A percentile compares a stretch with the other conserved stretches of the same genome.
phyloP scores from a whole-genome alignment of 192 early-diverging fungal species.

The Entomortierella parvispora region DNA sequence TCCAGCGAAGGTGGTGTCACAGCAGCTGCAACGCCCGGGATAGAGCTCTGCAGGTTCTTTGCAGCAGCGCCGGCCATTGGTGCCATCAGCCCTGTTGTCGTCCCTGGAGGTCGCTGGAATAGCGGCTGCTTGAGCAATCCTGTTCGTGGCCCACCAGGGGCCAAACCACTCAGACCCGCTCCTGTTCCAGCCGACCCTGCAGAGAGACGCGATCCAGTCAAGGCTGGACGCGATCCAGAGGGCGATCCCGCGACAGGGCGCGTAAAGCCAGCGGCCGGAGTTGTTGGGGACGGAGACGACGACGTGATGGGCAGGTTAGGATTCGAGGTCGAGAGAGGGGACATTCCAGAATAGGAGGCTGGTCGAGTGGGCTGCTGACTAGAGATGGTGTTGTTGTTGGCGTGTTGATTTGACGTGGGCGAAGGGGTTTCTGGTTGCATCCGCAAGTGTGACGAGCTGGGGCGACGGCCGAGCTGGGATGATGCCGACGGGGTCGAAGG shows the following conservation, averaged over 20 bases:
- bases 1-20: constrained; percentile 52
- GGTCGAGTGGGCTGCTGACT: constrained; percentile 10
- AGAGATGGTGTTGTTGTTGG: constrained; percentile 2
- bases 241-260: constrained; percentile 14
- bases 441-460: constrained; percentile 20
- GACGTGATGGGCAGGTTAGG: constrained; percentile 30
- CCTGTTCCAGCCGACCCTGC: constrained; percentile 8
- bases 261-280: neutral
- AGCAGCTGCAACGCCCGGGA: constrained; percentile 16
- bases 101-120: constrained; percentile 24
- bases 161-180: neutral
- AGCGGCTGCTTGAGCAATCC: constrained; percentile 29
- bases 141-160: constrained; percentile 9
- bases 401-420: neutral
- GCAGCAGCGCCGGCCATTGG: neutral
- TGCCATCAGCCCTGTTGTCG: constrained; percentile 1
- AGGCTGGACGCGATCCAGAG: constrained; percentile 24
- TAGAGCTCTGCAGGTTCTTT: constrained; percentile 22
- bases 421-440: constrained; percentile 6
- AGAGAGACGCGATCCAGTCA: constrained; percentile 25
- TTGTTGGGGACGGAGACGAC: constrained; percentile 27
- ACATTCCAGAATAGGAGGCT: constrained; percentile 26
- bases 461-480: constrained; percentile 32
- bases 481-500: neutral
- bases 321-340: constrained; percentile 26